Evolutionary conservation across 164 flowering plant species (phyloP), one percentile per base, ranked within the genome.

Genomic region (Macadamia integrifolia): DNA sequence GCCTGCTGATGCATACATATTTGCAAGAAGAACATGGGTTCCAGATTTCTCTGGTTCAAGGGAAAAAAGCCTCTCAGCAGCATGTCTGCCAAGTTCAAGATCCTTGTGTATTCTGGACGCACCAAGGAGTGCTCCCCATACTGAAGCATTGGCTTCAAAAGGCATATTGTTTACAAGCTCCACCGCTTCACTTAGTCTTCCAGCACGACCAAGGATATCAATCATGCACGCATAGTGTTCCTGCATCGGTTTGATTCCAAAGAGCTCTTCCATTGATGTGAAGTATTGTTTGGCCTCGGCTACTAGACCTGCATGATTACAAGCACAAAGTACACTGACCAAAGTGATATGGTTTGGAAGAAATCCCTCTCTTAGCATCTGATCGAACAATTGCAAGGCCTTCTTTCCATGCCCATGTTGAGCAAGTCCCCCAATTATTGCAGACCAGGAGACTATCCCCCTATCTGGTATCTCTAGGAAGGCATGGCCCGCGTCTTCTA

Each of bases 191-290:
- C 79, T 56, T 66, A 85, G 62, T 53, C 75, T 81, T 62, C 92
- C 92, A 17, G 84, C 84, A 62, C 92, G 79, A 11, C 87, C 89
- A 63, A 87, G 84, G 65, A 87, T 60, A 75, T 87, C 92, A 75
- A 85, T 79, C 87, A 87, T 85, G 79, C 92, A 87, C 12, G 92
- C 86, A 65, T 87, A 85, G 70, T 87, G 92, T 74, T 87, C 89
- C 66, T 77, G 84, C 28, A 61, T 74, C 28, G 86, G 88, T 61
- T 80, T 72, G 43, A 87, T 73, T 0, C 87, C 84, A 72, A 71
- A 83, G 55, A 66, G 18, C 14, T 70, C 75, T 71, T 72, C 71
- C 89, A 87, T 87, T 56, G 82, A 76, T 31, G 77, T 68, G 28
- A 87, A 87, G 65, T 82, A 79, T 15, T n/a, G 10, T 70, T 74